Evolutionary conservation across 148 eudicot genomes (phyloP).

Genomic region (Salicornia ramosissima): DNA sequence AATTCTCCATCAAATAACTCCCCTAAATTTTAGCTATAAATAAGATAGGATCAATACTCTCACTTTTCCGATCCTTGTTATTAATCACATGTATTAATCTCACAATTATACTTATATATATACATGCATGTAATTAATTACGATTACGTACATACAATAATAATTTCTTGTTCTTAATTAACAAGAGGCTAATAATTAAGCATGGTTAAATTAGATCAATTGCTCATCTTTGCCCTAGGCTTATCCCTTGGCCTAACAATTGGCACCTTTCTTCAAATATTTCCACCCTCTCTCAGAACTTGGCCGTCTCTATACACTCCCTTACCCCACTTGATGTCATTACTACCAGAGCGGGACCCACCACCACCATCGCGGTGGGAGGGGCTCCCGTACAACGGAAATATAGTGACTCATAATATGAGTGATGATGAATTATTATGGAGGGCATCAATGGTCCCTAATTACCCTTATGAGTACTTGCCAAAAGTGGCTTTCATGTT

Average conservation of each 20-base stretch:
- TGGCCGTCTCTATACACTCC: not conserved
- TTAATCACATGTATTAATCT: not conserved
- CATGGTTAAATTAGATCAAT: slow-evolving; percentile 24
- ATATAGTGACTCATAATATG: slow-evolving; percentile 40
- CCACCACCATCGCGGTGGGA: not conserved
- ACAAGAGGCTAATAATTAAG: not conserved
- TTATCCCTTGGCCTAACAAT: slow-evolving; percentile 44
- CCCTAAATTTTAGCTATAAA: not conserved
- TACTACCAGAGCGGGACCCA: not conserved
- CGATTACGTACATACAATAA: not conserved
- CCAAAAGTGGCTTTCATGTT: slow-evolving; percentile 77
- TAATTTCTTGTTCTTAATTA: not conserved
- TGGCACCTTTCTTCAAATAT: slow-evolving; percentile 33
- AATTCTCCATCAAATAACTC: not conserved
- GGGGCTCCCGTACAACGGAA: no score
- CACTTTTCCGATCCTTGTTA: not conserved
- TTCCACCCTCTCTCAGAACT: slow-evolving; percentile 20
- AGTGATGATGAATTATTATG: slow-evolving; percentile 48
- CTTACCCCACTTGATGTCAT: slow-evolving; percentile 3
- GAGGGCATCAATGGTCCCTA: slow-evolving; percentile 45
- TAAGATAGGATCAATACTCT: not conserved
- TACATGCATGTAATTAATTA: no score
- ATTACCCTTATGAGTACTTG: slow-evolving; percentile 14
- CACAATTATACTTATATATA: not conserved
- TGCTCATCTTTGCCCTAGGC: slow-evolving; percentile 42